These are phyloP conservation scores for Gremmenia infestans DNA, from an alignment of 2,329 filamentous ascomycete genomes.

Conservation along the genomic window DNA sequence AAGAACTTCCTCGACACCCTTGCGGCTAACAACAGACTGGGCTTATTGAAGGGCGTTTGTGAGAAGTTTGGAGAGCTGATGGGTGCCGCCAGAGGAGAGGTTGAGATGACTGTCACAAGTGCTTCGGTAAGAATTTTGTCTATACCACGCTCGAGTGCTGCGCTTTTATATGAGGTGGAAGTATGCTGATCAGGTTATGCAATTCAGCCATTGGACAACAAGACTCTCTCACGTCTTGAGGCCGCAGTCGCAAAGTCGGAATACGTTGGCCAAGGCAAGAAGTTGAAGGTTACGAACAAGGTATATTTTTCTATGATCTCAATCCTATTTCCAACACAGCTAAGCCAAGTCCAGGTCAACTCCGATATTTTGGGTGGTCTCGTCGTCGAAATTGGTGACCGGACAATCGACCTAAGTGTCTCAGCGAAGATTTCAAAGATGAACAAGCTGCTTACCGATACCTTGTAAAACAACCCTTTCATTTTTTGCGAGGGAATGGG, in stretches of 20 bases:
- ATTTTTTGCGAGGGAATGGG: conserved; percentile 27
- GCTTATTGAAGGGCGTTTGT: conserved; percentile 73
- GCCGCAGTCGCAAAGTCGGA: conserved; percentile 81
- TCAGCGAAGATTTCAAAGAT: conserved; percentile 93
- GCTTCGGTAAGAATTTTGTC: conserved; percentile 62
- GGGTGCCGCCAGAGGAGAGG: conserved; percentile 83
- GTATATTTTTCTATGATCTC: conserved; percentile 39
- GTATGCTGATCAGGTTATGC: conserved; percentile 9
- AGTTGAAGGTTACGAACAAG: conserved; percentile 94
- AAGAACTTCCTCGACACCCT: conserved; percentile 91
- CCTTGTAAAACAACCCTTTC: conserved; percentile 67
- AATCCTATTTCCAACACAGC: background rate
- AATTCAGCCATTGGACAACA: conserved; percentile 73
- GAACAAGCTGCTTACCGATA: conserved; percentile 98
- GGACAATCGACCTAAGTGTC: conserved; percentile 96
- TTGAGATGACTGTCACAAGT: conserved; percentile 87
- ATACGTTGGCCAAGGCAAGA: conserved; percentile 88
- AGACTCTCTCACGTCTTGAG: conserved; percentile 82
- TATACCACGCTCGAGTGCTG: background rate
- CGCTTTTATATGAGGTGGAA: background rate
- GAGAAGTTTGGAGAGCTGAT: conserved; percentile 87
- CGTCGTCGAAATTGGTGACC: conserved; percentile 93
- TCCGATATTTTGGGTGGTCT: conserved; percentile 90
- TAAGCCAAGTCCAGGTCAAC: conserved; percentile 61
- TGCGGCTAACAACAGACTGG: conserved; percentile 93